Base-by-base conservation (phyloP, 208 protist genomes). In the Trypanosoma cruzi region DNA sequence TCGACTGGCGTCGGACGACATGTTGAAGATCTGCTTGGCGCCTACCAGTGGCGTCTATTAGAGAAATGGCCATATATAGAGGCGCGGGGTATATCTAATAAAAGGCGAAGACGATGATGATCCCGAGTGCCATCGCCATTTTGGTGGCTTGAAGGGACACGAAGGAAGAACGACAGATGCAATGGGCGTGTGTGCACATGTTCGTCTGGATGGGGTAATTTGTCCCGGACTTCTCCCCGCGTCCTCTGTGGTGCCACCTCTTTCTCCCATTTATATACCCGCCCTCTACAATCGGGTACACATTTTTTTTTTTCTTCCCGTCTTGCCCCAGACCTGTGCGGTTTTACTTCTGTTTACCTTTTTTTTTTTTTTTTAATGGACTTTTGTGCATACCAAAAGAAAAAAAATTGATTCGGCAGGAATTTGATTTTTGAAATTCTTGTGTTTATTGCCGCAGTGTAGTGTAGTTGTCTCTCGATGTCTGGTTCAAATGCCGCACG, bases 11-110 rank as follows among this genome's bases (percentile, higher is more conserved):
- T 76, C 78, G 22, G 74, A 91, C 49, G 84, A 91, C 73, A 82
- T 62, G 13, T 76, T 93, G 16, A 93, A 93, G 72, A 75, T 93
- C 11, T 93, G 85, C 59, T 54, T 93, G 18, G 71, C 72, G 0
- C 88, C 88, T 7, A 88, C 82, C 29, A 90, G 82, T 60, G 88
- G 84, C 26, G 40, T 89, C 53, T 93, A 93, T 64, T 93, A 69
- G 63, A 75, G n/a, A 69, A 32, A 20, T 44, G 40, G 8, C 40
- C 40, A 14, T 7, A 14, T 13, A 16, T 7, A 44, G 40, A 44
- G 8, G 40, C 10, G 40, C 11, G 40, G 1, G 40, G 40, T 1
- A 7, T 7, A 44, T 44, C n/a, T n/a, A n/a, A n/a, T n/a, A n/a
- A n/a, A n/a, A n/a, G 40, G 40, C 40, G 40, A 2, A 20, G 40